Conservation (phyloP, 371 early-diverging fungal species). For the Mortierella sp. region DNA sequence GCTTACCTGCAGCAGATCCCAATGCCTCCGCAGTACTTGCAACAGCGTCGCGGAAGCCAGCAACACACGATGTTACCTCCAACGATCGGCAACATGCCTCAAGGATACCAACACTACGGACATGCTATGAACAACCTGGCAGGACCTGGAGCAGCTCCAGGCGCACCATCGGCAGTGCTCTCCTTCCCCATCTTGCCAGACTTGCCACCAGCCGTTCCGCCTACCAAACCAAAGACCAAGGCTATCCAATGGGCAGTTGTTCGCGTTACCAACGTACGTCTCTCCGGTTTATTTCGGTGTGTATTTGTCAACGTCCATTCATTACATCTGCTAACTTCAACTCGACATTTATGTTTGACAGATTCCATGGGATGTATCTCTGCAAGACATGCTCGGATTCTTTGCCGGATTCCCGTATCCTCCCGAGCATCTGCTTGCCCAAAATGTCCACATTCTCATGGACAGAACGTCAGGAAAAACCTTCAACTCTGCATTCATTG, state of each 20-base stretch:
- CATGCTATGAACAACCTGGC: background rate
- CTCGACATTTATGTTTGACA: background rate
- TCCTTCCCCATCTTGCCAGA: constrained; percentile 32
- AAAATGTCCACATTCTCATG: constrained; percentile 65
- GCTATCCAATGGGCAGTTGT: constrained; percentile 53
- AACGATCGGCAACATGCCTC: background rate
- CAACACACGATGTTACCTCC: constrained; percentile 17
- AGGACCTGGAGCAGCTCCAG: background rate
- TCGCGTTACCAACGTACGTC: constrained; percentile 55
- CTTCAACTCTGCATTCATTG: constrained; percentile 63
- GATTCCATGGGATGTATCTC: constrained; percentile 60
- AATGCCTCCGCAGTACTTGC: constrained; percentile 7
- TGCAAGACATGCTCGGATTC: constrained; percentile 46
- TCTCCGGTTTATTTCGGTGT: too few species aligned
- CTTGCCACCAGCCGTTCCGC: constrained; percentile 33
- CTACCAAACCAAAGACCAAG: constrained; percentile 27
- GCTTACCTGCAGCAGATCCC: background rate
- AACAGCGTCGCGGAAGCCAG: constrained; percentile 22
- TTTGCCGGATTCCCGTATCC: constrained; percentile 40
- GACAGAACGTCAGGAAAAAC: constrained; percentile 65
- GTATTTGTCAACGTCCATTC: background rate
- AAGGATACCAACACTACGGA: background rate
- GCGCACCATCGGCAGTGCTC: background rate
- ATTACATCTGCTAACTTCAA: background rate
- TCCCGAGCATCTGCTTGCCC: constrained; percentile 44